These are phyloP conservation scores for Aspergillus saccharolyticus DNA, from an alignment of 495 filamentous ascomycete species.

Conservation along the genomic window DNA sequence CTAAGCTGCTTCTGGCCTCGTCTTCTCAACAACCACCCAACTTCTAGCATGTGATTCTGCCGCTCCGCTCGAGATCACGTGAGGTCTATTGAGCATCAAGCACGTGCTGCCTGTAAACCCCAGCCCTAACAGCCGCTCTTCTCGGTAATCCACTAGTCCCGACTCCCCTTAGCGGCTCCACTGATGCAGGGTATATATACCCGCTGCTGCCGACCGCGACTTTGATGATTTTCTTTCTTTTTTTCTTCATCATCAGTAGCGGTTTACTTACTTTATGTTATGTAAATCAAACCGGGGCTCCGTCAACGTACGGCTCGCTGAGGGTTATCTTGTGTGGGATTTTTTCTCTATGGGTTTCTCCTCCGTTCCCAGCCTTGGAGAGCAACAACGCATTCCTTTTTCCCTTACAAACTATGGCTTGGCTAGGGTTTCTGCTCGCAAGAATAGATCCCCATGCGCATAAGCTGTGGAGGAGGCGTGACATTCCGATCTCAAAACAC, in stretches of 20 bases:
- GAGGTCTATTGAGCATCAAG: no score
- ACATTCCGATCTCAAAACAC: slow-evolving; percentile 25
- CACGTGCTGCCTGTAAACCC: no score
- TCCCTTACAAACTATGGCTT: slow-evolving; percentile 43
- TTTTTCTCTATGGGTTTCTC: slow-evolving; percentile 41
- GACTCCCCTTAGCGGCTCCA: slow-evolving; percentile 25
- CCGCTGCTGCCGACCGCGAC: slow-evolving; percentile 5
- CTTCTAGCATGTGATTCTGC: slow-evolving; percentile 2
- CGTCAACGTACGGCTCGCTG: slow-evolving; percentile 42
- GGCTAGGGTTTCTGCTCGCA: slow-evolving; percentile 41
- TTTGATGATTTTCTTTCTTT: slow-evolving; percentile 30
- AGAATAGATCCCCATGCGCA: slow-evolving; percentile 42
- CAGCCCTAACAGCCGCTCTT: slow-evolving; percentile 11
- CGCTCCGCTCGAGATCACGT: not conserved
- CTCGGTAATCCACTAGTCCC: slow-evolving; percentile 17
- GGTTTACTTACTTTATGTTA: slow-evolving; percentile 42
- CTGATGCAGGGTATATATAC: slow-evolving; percentile 23
- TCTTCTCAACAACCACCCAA: not conserved
- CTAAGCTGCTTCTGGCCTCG: not conserved
- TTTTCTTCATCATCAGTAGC: slow-evolving; percentile 48
- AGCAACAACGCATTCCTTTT: slow-evolving; percentile 42
- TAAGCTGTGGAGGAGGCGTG: slow-evolving; percentile 45
- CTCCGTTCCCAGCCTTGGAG: slow-evolving; percentile 48
- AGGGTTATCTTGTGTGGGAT: slow-evolving; percentile 40
- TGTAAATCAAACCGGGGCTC: slow-evolving; percentile 44